A percentile compares a stretch with the other conserved stretches of the same genome.
Conservation (phyloP, 2,329 filamentous ascomycete species). For the Trichoderma atroviride region DNA sequence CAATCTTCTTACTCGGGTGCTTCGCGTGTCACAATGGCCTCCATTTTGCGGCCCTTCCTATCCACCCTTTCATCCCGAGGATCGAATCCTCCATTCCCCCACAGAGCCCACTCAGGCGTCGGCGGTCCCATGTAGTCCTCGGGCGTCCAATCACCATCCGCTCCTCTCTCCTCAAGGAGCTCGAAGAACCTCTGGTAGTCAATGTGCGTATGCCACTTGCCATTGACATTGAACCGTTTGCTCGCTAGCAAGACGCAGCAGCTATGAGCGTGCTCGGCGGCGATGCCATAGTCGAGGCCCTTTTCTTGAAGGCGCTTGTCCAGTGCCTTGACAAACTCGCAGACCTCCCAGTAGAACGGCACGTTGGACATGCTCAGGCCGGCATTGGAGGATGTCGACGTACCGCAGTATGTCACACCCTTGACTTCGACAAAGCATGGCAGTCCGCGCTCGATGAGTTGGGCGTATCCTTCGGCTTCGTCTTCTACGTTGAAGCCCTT, state of each 20-base stretch:
- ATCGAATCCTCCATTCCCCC: slow-evolving; percentile 94
- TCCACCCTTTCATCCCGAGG: slow-evolving; percentile 86
- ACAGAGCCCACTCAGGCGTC: slow-evolving; percentile 92
- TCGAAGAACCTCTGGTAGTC: slow-evolving; percentile 89
- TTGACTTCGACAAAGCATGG: slow-evolving; percentile 96
- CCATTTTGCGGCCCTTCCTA: slow-evolving; percentile 74
- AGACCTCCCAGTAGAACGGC: slow-evolving; percentile 91
- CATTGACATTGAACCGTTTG: slow-evolving; percentile 73
- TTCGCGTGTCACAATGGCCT: slow-evolving; percentile 41
- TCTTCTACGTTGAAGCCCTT: slow-evolving; percentile 98
- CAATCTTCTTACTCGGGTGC: slow-evolving; percentile 31
- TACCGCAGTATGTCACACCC: slow-evolving; percentile 96
- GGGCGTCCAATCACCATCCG: slow-evolving; percentile 72
- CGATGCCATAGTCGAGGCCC: slow-evolving; percentile 84
- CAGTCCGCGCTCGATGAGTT: slow-evolving; percentile 80
- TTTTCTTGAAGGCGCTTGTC: slow-evolving; percentile 68
- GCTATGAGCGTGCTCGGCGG: slow-evolving; percentile 91
- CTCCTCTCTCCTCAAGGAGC: slow-evolving; percentile 69
- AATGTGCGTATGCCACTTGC: slow-evolving; percentile 88
- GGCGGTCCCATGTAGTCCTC: slow-evolving; percentile 87
- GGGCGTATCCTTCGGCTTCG: slow-evolving; percentile 86
- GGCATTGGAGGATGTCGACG: slow-evolving; percentile 77
- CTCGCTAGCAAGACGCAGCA: slow-evolving; percentile 90
- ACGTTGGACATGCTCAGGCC: slow-evolving; percentile 97
- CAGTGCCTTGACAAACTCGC: slow-evolving; percentile 76